These are phyloP conservation scores for Coemansia sp. DNA, from an alignment of 192 early-diverging fungal genomes.

Conservation along the genomic window DNA sequence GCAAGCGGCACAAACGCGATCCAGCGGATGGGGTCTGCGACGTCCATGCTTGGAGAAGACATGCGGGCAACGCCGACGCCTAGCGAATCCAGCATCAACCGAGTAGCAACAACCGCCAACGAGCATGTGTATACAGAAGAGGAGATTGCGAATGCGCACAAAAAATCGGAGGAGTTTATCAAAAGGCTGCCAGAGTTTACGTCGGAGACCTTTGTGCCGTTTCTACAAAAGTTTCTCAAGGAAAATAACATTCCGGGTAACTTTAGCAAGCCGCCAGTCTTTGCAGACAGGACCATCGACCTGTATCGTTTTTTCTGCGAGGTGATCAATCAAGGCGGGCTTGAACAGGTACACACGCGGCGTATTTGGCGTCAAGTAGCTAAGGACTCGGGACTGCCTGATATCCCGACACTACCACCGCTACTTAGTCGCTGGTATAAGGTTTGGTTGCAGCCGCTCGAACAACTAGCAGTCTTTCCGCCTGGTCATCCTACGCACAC, in stretches of 20 bases:
- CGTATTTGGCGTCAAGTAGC: conserved; percentile 53
- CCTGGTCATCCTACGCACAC: conserved; percentile 51
- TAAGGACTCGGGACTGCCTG: conserved; percentile 44
- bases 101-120: conserved; percentile 3
- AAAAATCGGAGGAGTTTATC: conserved; percentile 42
- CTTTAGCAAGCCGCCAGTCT: conserved; percentile 42
- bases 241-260: conserved; percentile 40
- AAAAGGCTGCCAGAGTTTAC: conserved; percentile 38
- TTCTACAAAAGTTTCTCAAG: conserved; percentile 44
- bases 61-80: conserved; percentile 39
- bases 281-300: conserved; percentile 37
- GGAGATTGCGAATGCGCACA: conserved; percentile 42
- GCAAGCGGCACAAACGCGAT: conserved; percentile 11
- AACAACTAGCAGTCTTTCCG: conserved; percentile 50
- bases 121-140: conserved; percentile 29
- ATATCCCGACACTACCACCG: conserved; percentile 45
- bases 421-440: conserved; percentile 56
- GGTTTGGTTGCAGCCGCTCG: conserved; percentile 51
- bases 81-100: conserved; percentile 28
- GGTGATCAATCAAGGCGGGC: conserved; percentile 44
- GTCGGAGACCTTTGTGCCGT: conserved; percentile 35
- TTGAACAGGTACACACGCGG: conserved; percentile 48
- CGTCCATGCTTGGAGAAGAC: conserved; percentile 38
- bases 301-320: conserved; percentile 51
- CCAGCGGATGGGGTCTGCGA: conserved; percentile 34